A percentile compares a stretch with the other conserved stretches of the same genome.
Evolutionary conservation across 441 rosid species (phyloP).

Genomic region (Biscutella laevigata): DNA sequence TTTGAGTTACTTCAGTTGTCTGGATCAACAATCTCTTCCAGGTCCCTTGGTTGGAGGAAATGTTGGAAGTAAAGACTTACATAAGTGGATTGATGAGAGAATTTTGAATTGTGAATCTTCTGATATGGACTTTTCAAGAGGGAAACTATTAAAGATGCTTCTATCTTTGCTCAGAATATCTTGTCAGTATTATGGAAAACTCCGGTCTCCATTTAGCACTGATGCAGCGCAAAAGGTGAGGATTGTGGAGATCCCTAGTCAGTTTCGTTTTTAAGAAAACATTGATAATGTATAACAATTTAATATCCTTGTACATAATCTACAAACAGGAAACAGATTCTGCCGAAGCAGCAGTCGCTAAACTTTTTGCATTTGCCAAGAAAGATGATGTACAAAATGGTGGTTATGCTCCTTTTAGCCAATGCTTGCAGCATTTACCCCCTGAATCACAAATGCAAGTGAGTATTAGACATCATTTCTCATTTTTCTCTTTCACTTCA

Average conservation of each 20-base stretch:
- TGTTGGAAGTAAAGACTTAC: slow-evolving; percentile 78
- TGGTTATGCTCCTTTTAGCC: slow-evolving; percentile 44
- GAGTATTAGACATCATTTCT: slow-evolving; percentile 34
- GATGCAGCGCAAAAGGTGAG: slow-evolving; percentile 60
- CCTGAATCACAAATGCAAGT: slow-evolving; percentile 83
- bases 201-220: slow-evolving; percentile 80
- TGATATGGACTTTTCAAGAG: slow-evolving; percentile 49
- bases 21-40: slow-evolving; percentile 71
- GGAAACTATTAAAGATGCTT: slow-evolving; percentile 58
- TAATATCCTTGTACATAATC: not conserved
- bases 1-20: slow-evolving; percentile 52
- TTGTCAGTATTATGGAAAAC: slow-evolving; percentile 93
- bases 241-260: not conserved
- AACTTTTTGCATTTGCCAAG: slow-evolving; percentile 74
- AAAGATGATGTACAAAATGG: slow-evolving; percentile 38
- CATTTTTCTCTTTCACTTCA: not conserved
- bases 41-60: slow-evolving; percentile 97
- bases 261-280: not conserved
- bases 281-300: not conserved
- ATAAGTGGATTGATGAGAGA: slow-evolving; percentile 95
- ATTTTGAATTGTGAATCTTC: slow-evolving; percentile 53
- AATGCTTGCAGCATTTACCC: slow-evolving; percentile 75
- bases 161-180: slow-evolving; percentile 86
- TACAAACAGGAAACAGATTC: slow-evolving; percentile 58
- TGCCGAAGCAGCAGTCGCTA: slow-evolving; percentile 91